Percentiles rank a stretch among this genome's conserved stretches.
Conservation (phyloP, 805 yeast species). For the Candida hungchunana region DNA sequence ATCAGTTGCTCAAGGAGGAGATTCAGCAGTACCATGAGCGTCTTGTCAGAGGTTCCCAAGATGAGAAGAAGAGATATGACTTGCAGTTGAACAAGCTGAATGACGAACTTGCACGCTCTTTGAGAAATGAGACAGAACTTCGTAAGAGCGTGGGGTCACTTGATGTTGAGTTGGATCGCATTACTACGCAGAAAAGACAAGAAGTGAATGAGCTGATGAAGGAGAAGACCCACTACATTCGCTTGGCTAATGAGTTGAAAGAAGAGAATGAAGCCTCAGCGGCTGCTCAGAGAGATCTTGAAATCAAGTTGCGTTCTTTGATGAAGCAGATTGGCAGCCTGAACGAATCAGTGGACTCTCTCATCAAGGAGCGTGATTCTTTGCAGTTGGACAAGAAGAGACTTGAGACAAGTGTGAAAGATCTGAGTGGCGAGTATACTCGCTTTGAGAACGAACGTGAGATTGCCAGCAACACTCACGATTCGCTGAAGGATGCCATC, state of each 20-base stretch:
- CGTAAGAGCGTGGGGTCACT: constrained; percentile 61
- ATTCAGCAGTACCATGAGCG: constrained; percentile 47
- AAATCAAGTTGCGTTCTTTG: constrained; percentile 41
- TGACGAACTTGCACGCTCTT: constrained; percentile 46
- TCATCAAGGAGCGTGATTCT: constrained; percentile 59
- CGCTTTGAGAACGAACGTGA: constrained; percentile 31
- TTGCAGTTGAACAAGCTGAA: constrained; percentile 51
- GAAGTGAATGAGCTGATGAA: constrained; percentile 36
- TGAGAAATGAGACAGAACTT: constrained; percentile 62
- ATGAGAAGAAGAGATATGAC: constrained; percentile 37
- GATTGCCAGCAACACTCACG: constrained; percentile 16
- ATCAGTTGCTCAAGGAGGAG: constrained; percentile 52
- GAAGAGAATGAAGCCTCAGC: constrained; percentile 39
- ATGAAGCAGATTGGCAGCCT: constrained; percentile 51
- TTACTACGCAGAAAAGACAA: constrained; percentile 35
- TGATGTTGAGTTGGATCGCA: constrained; percentile 54
- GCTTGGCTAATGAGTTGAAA: constrained; percentile 37
- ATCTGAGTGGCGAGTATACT: constrained; percentile 37
- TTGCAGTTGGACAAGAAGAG: constrained; percentile 46
- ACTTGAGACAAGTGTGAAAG: constrained; percentile 41
- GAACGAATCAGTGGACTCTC: constrained; percentile 54
- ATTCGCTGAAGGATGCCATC: constrained; percentile 18
- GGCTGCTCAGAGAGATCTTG: constrained; percentile 42
- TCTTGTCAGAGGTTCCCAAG: constrained; percentile 35
- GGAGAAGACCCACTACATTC: constrained; percentile 40